Evolutionary conservation across 495 filamentous ascomycete genomes (phyloP).

Genomic region (Penicillium mononematosum): DNA sequence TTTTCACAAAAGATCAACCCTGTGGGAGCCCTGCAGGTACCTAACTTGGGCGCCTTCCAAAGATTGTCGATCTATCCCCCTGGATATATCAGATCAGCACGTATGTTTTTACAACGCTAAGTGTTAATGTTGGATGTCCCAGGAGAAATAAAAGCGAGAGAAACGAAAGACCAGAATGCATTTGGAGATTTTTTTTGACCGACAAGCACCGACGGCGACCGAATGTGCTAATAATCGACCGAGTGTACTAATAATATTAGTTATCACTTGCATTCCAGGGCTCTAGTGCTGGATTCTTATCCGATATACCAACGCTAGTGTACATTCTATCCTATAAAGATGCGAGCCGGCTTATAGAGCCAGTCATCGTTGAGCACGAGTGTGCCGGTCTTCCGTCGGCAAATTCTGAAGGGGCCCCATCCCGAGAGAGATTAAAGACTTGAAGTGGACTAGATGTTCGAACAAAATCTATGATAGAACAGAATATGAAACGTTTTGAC

Average conservation of each 20-base stretch:
- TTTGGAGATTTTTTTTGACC: constrained; percentile 13
- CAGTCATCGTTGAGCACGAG: constrained; percentile 21
- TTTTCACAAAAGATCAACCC: not conserved
- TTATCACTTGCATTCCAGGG: not conserved
- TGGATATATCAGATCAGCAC: constrained; percentile 1
- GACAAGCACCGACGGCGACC: constrained; percentile 24
- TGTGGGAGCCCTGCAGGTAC: not conserved
- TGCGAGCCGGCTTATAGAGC: not conserved
- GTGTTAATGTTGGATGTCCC: not conserved
- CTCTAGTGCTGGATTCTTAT: constrained; percentile 15
- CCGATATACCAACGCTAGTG: constrained; percentile 4
- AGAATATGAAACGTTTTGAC: not conserved
- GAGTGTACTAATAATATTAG: constrained; percentile 6
- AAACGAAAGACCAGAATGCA: not conserved
- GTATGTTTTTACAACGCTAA: not conserved
- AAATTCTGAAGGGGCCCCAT: constrained; percentile 12
- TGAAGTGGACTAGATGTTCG: not conserved
- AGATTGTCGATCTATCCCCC: not conserved
- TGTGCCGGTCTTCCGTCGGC: constrained; percentile 30
- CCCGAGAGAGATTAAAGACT: constrained; percentile 10
- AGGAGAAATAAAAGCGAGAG: not conserved
- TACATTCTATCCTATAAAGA: not conserved
- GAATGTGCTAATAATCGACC: not conserved
- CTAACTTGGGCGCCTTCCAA: not conserved
- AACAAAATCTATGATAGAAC: not conserved